Base-by-base conservation (phyloP, 2,329 filamentous ascomycete genomes). In the Paraphaeosphaeria minitans region DNA sequence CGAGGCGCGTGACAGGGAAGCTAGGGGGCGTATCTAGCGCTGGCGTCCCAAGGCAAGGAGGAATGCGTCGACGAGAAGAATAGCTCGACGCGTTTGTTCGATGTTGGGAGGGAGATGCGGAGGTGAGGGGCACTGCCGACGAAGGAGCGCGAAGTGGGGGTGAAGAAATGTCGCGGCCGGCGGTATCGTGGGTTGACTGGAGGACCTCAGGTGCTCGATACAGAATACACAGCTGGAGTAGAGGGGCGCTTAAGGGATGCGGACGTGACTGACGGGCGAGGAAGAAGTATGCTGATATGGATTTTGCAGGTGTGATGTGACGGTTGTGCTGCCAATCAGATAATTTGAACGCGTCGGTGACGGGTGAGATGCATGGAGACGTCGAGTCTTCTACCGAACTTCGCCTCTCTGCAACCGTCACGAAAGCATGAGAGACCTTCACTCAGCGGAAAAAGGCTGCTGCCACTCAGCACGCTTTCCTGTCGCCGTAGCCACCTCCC, bases 71-170 rank as follows among this genome's bases (percentile, higher is more conserved):
- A 43, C 43, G 31, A n/a, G 22, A 39, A 42, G 9, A 42, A 43
- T 55, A 56, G 59, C 54, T 56, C 51, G 59, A 56, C 53, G 59
- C 56, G 56, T 56, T 48, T 49, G 49, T 51, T 29, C 39, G 53
- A 31, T 43, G 53, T 27, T 42, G 51, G 31, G 33, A 45, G 47
- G 37, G 45, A 53, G 51, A 31, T 42, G 47, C 46, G 54, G 53
- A 46, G 48, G 48, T 43, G 49, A 53, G 55, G 51, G 55, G 55
- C 42, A 53, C 54, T 33, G 45, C 53, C 37, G 31, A 29, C 53
- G 22, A 14, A 22, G 3, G 33, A 39, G 45, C 53, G 53, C 35
- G 53, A 42, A 55, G 35, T 55, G 53, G 42, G 53, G 53, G 31
- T 31, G 47, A 46, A 39, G 31, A 50, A 49, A 49, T 56, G 43